phyloP scores from a whole-genome alignment of 441 rosid species.

The Capsella rubella region DNA sequence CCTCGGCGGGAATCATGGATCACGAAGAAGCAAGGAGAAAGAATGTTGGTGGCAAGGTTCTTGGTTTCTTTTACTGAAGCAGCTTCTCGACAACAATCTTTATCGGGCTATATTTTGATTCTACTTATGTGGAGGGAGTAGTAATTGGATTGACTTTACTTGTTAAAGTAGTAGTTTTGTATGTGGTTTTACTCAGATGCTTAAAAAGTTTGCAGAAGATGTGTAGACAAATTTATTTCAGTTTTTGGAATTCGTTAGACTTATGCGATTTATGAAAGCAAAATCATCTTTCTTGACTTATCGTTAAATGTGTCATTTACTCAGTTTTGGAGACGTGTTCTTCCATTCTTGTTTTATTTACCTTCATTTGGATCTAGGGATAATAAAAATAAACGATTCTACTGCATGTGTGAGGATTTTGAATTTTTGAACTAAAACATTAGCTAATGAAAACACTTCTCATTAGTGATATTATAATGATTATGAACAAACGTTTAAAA shows the following conservation, averaged over 20 bases:
- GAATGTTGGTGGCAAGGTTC: conserved; percentile 73
- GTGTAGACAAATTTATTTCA: conserved; percentile 17
- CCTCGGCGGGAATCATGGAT: conserved; percentile 76
- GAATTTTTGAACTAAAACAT: no score
- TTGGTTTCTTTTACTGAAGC: conserved; percentile 59
- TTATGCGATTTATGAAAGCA: background rate
- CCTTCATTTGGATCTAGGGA: no score
- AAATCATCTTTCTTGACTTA: background rate
- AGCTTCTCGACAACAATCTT: background rate
- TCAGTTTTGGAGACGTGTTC: background rate
- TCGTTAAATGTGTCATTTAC: background rate
- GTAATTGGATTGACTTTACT: conserved; percentile 14
- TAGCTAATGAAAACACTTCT: no score
- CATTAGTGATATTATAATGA: no score
- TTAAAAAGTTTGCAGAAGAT: conserved; percentile 11
- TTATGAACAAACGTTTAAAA: no score
- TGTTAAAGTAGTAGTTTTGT: conserved; percentile 20
- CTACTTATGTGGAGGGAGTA: background rate
- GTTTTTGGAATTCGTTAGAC: conserved; percentile 1
- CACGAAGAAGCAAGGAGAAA: conserved; percentile 74
- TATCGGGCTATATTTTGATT: background rate
- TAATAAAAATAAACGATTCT: no score
- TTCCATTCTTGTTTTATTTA: background rate
- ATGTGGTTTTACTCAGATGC: background rate
- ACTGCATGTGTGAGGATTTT: no score